Evolutionary conservation across 768 basidiomycete genomes (phyloP).

Genomic region (Xerocomellus intermedius): DNA sequence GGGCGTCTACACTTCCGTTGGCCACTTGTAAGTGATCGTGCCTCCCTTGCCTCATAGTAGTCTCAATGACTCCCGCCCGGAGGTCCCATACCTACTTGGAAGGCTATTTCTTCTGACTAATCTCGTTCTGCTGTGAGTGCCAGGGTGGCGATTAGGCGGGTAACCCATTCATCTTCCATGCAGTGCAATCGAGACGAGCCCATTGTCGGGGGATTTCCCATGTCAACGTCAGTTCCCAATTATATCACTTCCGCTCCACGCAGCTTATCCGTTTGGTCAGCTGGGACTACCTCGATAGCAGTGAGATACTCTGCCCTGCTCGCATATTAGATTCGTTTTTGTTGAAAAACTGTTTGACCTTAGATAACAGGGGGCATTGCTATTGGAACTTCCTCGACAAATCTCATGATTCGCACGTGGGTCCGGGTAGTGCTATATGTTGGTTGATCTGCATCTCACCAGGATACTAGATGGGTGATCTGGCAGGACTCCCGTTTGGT

Average conservation of each 20-base stretch:
- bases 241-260: not conserved
- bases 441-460: not conserved
- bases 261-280: slow-evolving; percentile 3
- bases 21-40: slow-evolving; percentile 19
- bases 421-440: not conserved
- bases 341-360: not conserved
- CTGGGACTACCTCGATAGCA: not conserved
- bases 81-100: slow-evolving; percentile 29
- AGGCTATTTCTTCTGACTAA: slow-evolving; percentile 11
- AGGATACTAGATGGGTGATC: slow-evolving; percentile 23
- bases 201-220: not conserved
- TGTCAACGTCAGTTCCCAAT: slow-evolving; percentile 22
- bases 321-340: not conserved
- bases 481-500: slow-evolving; percentile 20
- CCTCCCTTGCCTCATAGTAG: not conserved
- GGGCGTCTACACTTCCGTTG: slow-evolving; percentile 23
- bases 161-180: not conserved
- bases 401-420: slow-evolving; percentile 29
- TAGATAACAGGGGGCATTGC: slow-evolving; percentile 11
- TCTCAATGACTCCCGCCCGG: not conserved
- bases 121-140: slow-evolving; percentile 18
- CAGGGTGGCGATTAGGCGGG: too few species aligned
- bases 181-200: slow-evolving; percentile 7
- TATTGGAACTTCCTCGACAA: slow-evolving; percentile 18
- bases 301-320: slow-evolving; percentile 1